Evolutionary conservation across 2,329 filamentous ascomycete genomes (phyloP), one percentile per base, ranked within the genome.

Genomic region (Arthrobotrys iridis): DNA sequence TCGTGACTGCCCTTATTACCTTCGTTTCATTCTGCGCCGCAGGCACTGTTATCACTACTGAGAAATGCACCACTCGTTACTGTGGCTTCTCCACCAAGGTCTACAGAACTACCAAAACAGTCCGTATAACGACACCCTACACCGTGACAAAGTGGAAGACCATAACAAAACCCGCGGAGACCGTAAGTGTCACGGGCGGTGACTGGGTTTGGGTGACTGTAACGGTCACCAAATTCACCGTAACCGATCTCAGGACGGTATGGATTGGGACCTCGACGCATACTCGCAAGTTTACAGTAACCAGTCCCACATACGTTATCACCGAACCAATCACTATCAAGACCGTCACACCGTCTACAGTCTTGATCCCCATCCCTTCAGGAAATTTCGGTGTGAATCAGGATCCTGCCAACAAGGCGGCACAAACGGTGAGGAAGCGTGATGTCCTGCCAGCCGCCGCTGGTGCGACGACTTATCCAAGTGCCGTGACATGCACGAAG

Each of bases 21-120:
- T 18, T 65, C 60, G 45, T 50, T 65, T 65, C 60, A 28, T n/a
- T 65, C 13, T 52, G 28, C n/a, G n/a, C 35, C 30, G 60, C 60
- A 24, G 13, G 37, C 24, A 50, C 33, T 40, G 60, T 65, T n/a
- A 37, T 40, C 11, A 50, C 45, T 6, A 22, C 55, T 28, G 8
- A 50, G 20, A 48, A 55, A 28, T 67, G 63, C 28, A 48, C 48
- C 10, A 67, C 63, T 8, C 48, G 40, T n/a, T 67, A 28, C 28
- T 67, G 63, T 28, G 48, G 24, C 8, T 28, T 4, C 7, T 37
- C 35, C 1, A 37, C 40, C 26, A 67, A 58, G 24, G 28, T 58
- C 28, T 41, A 43, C 20, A 55, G 37, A 10, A 57, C 37, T 15
- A 67, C 40, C n/a, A 57, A 46, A 26, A 67, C 63, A 2, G 40